Evolutionary conservation across 1,284 basidiomycete species (phyloP).

Genomic region (Ustilago loliicola): DNA sequence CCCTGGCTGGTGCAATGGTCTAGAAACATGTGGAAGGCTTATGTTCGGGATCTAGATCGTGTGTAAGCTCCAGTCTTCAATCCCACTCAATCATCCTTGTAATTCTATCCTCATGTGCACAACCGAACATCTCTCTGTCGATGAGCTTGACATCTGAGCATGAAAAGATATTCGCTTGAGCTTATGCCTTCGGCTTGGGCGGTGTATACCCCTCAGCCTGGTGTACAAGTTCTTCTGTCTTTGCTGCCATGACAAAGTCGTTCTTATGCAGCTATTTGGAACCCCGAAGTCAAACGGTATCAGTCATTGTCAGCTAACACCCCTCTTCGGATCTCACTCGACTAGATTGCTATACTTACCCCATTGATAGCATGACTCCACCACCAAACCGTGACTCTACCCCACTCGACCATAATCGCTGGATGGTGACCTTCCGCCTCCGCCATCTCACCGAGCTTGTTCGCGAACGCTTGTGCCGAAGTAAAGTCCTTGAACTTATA

Average conservation of each 20-base stretch:
- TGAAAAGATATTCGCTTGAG: background rate
- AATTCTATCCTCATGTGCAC: background rate
- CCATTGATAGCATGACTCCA: slow-evolving; percentile 68
- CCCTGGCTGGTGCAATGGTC: slow-evolving; percentile 50
- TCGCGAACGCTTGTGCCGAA: slow-evolving; percentile 55
- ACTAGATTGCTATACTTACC: slow-evolving; percentile 44
- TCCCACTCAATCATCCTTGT: background rate
- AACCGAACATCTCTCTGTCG: background rate
- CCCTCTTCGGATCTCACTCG: background rate
- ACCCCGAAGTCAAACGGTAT: background rate
- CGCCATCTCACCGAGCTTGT: slow-evolving; percentile 53
- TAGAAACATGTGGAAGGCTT: slow-evolving; percentile 41
- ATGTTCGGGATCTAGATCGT: slow-evolving; percentile 40
- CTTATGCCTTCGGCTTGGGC: slow-evolving; percentile 29
- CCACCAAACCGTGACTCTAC: slow-evolving; percentile 66
- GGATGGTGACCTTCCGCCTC: slow-evolving; percentile 67
- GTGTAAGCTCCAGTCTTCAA: background rate
- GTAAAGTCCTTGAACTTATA: slow-evolving; percentile 65
- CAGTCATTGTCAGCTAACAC: background rate
- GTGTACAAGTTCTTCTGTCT: slow-evolving; percentile 62
- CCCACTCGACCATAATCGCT: slow-evolving; percentile 66
- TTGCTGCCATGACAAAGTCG: slow-evolving; percentile 69
- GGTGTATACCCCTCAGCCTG: slow-evolving; percentile 58
- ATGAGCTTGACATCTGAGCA: background rate
- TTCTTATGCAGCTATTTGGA: slow-evolving; percentile 63